Evolutionary conservation across 805 yeast genomes (phyloP).

Genomic region (Pichia pseudocactophila): DNA sequence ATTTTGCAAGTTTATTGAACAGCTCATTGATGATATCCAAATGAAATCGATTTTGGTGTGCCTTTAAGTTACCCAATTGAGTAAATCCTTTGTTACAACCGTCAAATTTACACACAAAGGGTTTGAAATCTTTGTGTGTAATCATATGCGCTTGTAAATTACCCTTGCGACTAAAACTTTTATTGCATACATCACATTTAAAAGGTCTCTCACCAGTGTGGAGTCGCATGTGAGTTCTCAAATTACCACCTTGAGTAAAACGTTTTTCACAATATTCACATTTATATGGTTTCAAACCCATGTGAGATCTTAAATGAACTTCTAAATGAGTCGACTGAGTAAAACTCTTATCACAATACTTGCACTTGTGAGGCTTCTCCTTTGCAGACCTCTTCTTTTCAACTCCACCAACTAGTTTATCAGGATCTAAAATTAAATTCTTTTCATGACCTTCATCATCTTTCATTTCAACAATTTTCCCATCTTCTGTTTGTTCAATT

Average conservation of each 20-base stretch:
- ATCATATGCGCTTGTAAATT: slow-evolving; percentile 80
- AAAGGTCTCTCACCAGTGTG: slow-evolving; percentile 94
- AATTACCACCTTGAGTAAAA: slow-evolving; percentile 85
- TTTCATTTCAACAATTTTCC: slow-evolving; percentile 49
- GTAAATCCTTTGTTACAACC: slow-evolving; percentile 78
- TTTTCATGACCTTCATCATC: slow-evolving; percentile 6
- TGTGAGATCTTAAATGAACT: slow-evolving; percentile 80
- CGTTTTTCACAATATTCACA: slow-evolving; percentile 73
- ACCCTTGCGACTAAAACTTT: slow-evolving; percentile 82
- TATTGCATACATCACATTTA: slow-evolving; percentile 65
- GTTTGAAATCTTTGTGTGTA: slow-evolving; percentile 74
- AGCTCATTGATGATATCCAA: slow-evolving; percentile 56
- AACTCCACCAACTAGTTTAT: slow-evolving; percentile 70
- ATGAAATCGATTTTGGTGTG: slow-evolving; percentile 90
- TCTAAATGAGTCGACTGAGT: slow-evolving; percentile 88
- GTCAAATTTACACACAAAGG: slow-evolving; percentile 73
- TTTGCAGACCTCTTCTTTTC: slow-evolving; percentile 46
- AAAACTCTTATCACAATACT: slow-evolving; percentile 70
- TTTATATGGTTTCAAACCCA: slow-evolving; percentile 76
- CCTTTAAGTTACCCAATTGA: slow-evolving; percentile 86
- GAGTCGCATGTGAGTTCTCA: slow-evolving; percentile 73
- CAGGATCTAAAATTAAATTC: slow-evolving; percentile 40
- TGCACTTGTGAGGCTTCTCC: slow-evolving; percentile 57
- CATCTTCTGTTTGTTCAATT: slow-evolving; percentile 60
- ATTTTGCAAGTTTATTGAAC: slow-evolving; percentile 58